These are phyloP conservation scores for Leptographium galeiforme DNA, from an alignment of 2,329 filamentous ascomycete species.

Conservation along the genomic window DNA sequence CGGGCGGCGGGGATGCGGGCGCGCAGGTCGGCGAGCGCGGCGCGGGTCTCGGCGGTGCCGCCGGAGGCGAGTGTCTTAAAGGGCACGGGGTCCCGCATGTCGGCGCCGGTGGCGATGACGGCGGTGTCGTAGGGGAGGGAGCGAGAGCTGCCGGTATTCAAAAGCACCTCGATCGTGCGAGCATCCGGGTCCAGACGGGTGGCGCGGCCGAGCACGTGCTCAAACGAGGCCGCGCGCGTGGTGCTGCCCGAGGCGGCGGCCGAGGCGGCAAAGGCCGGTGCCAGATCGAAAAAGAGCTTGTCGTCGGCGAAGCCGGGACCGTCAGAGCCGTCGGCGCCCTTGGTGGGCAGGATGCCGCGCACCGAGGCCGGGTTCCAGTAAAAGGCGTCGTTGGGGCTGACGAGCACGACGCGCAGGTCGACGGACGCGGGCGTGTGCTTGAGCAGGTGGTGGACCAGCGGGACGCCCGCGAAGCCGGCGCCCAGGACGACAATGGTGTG, in stretches of 20 bases:
- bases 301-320: constrained; percentile 8
- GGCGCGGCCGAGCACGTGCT: constrained; percentile 38
- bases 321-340: constrained; percentile 13
- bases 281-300: constrained; percentile 31
- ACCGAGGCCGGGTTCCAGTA: constrained; percentile 14
- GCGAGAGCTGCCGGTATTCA: too few relatives aligned
- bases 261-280: constrained; percentile 16
- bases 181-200: constrained; percentile 24
- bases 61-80: constrained; percentile 30
- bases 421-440: constrained; percentile 26
- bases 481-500: constrained; percentile 35
- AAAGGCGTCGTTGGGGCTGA: constrained; percentile 15
- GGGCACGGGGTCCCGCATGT: constrained; percentile 28
- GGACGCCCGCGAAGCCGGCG: constrained; percentile 31
- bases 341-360: constrained; percentile 14
- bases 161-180: constrained; percentile 27
- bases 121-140: constrained; percentile 25
- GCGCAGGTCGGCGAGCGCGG: constrained; percentile 22
- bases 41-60: constrained; percentile 27
- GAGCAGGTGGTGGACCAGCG: constrained; percentile 36
- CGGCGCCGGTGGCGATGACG: constrained; percentile 33
- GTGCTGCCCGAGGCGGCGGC: constrained; percentile 31
- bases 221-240: constrained; percentile 25
- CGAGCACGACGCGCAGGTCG: constrained; percentile 19
- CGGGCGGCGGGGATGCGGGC: constrained; percentile 26